Percentiles rank a stretch among this genome's conserved stretches.
phyloP scores from a whole-genome alignment of 23 red algal genomes.

The Chondrus crispus region DNA sequence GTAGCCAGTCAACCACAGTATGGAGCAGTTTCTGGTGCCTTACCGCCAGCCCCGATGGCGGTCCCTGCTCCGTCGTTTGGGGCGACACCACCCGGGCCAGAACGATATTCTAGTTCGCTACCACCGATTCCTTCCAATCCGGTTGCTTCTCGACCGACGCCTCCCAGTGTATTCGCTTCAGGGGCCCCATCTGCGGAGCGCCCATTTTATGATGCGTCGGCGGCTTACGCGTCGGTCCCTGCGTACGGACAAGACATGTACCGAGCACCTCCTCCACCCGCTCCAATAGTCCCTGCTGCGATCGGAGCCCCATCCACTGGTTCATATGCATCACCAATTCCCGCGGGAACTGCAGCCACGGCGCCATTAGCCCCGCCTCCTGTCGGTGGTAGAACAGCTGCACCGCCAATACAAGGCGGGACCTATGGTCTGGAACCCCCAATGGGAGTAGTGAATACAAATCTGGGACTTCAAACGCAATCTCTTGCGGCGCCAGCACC shows the following conservation, averaged over 20 bases:
- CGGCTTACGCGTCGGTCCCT: not conserved
- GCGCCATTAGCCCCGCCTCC: not conserved
- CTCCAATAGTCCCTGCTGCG: no score
- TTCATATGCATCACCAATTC: not conserved
- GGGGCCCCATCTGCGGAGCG: not conserved
- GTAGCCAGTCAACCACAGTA: slow-evolving; percentile 1
- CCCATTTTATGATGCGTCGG: not conserved
- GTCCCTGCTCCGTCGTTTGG: no score
- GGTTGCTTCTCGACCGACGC: not conserved
- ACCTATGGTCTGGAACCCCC: no score
- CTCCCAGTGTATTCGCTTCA: not conserved
- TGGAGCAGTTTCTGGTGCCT: not conserved
- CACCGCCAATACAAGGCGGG: not conserved
- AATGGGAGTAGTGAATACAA: no score
- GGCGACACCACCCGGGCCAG: no score
- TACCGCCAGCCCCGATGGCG: not conserved
- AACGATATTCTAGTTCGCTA: no score
- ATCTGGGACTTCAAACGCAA: no score
- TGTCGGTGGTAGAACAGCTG: not conserved
- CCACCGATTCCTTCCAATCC: not conserved
- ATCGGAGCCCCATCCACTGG: no score
- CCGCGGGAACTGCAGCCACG: not conserved
- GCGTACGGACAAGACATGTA: not conserved
- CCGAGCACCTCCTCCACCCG: no score
- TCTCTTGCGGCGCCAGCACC: no score